Evolutionary conservation across 1,284 basidiomycete genomes (phyloP).

Genomic region (Moniliophthora roreri): DNA sequence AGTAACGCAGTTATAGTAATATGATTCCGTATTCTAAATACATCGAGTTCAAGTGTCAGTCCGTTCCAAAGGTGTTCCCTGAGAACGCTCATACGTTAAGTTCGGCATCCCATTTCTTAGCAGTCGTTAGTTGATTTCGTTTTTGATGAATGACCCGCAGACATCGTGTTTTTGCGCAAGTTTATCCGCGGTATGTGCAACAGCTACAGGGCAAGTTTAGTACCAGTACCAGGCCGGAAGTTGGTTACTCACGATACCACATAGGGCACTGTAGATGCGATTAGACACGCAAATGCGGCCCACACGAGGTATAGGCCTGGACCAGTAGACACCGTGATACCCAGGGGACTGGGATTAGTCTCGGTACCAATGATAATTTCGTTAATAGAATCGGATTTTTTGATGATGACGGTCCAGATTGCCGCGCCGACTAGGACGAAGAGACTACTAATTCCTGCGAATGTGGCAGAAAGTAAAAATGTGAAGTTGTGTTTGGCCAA

Average conservation of each 20-base stretch:
- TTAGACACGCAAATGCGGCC: conserved; percentile 67
- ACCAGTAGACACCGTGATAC: conserved; percentile 62
- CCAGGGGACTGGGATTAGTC: conserved; percentile 43
- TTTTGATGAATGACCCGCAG: conserved; percentile 17
- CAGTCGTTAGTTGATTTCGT: not conserved
- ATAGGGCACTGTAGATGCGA: conserved; percentile 67
- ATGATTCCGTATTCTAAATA: no score
- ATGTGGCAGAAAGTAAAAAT: conserved; percentile 66
- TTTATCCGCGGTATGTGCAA: conserved; percentile 70
- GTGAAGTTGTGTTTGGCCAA: conserved; percentile 62
- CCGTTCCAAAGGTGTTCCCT: no score
- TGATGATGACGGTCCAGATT: conserved; percentile 76
- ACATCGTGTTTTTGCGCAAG: not conserved
- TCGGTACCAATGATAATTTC: conserved; percentile 40
- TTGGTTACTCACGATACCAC: conserved; percentile 56
- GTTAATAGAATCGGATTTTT: conserved; percentile 63
- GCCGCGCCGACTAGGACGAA: conserved; percentile 68
- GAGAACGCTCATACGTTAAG: no score
- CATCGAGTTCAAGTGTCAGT: no score
- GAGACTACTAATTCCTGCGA: conserved; percentile 59
- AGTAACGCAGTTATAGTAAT: no score
- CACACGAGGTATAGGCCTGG: conserved; percentile 63
- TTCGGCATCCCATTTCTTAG: no score
- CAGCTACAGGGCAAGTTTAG: conserved; percentile 39
- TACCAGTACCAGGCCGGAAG: conserved; percentile 16